Base-by-base conservation (phyloP, 768 basidiomycete species). In the Pleurotus eryngii region DNA sequence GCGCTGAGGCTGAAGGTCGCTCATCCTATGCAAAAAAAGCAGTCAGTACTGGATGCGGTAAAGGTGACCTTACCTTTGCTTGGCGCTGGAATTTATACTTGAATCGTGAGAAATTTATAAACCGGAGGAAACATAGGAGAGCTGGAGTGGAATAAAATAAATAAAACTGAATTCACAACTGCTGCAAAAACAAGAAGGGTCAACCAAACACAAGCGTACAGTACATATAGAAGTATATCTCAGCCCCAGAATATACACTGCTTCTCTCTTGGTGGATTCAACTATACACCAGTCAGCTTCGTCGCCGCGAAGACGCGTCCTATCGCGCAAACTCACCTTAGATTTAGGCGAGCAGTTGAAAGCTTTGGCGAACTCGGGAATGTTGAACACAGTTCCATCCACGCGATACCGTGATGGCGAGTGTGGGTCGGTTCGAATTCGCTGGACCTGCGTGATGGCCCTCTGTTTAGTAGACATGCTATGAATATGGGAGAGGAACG, bases 401-500 rank as follows among this genome's bases (percentile, higher is more conserved):
- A 90, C 86, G 43, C 95, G 83, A 74, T 80, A 94, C 27, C 81
- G 77, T 60, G 77, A 79, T 1, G 95, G 94, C 6, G 92, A 92
- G 67, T 96, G 95, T 15, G 94, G 92, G 65, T 97, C 93, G 1
- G 91, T 87, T 46, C 91, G 84, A 49, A 96, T 83, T 26, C 87
- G 85, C 63, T 85, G 86, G 30, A 93, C 79, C 85, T 89, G 63
- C 20, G 18, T 9, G 11, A 20, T 12, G 27, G 15, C 8, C 46
- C 11, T 48, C n/a, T n/a, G 48, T 35, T 18, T 20, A 18, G 20
- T 12, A 22, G 14, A 57, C 18, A 14, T 40, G n/a, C 18, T 5
- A 30, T 35, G 38, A 37, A 38, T 9, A 9, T 9, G 7, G 30
- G 26, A 45, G 47, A 22, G 12, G 40, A 5, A 76, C 83, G 61